Evolutionary conservation across 2,329 filamentous ascomycete species (phyloP).

Genomic region (Diplodia mutila): DNA sequence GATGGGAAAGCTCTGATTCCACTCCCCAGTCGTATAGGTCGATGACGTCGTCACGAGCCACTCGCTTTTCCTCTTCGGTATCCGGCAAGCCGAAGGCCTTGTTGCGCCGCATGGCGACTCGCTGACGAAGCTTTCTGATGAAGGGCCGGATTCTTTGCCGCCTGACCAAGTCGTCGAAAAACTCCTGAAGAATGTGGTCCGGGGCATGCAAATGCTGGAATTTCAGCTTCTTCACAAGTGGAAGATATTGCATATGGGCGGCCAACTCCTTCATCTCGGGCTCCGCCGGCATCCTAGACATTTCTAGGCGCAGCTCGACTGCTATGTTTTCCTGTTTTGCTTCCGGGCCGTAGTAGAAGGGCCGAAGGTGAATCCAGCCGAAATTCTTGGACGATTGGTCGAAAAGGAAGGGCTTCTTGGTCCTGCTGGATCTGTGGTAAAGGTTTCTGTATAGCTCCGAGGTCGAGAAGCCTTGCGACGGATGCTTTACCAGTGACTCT

Average conservation of each 20-base stretch:
- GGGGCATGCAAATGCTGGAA: slow-evolving; percentile 28
- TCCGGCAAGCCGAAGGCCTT: neutral
- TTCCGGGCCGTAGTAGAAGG: neutral
- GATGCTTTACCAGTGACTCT: neutral
- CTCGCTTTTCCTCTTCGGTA: neutral
- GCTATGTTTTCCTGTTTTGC: slow-evolving; percentile 4
- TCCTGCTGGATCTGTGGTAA: slow-evolving; percentile 51
- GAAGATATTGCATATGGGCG: slow-evolving; percentile 28
- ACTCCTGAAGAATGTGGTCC: slow-evolving; percentile 24
- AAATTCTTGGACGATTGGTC: slow-evolving; percentile 28
- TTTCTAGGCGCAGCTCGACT: slow-evolving; percentile 28
- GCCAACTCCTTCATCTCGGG: slow-evolving; percentile 26
- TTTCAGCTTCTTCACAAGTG: slow-evolving; percentile 25
- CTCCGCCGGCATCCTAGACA: slow-evolving; percentile 24
- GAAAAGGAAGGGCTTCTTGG: slow-evolving; percentile 35
- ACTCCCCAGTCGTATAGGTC: neutral
- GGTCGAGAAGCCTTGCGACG: slow-evolving; percentile 27
- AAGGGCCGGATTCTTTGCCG: slow-evolving; percentile 8
- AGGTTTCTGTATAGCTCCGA: slow-evolving; percentile 45
- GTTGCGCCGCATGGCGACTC: neutral
- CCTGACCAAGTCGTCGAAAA: slow-evolving; percentile 16
- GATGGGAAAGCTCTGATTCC: neutral
- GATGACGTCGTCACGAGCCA: neutral
- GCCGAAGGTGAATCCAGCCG: slow-evolving; percentile 28
- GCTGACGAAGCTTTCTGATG: slow-evolving; percentile 7